A percentile compares a stretch with the other conserved stretches of the same genome.
Evolutionary conservation across 73 alveolate genomes (phyloP).

Genomic region (Symbiodinium pilosum): DNA sequence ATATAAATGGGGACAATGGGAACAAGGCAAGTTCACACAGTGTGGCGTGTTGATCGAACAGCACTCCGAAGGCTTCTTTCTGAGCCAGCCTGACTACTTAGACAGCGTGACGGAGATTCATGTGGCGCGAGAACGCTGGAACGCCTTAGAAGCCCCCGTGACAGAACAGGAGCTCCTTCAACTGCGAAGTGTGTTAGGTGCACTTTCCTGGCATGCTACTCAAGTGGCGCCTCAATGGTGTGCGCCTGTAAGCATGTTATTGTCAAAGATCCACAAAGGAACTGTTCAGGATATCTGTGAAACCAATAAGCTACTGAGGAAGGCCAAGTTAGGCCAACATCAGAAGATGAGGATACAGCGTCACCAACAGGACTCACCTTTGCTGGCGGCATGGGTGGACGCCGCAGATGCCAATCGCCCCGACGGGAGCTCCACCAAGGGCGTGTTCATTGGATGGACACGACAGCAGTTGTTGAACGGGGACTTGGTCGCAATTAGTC

Average conservation of each 20-base stretch:
- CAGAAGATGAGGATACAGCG: background rate
- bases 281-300: background rate
- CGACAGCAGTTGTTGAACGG: background rate
- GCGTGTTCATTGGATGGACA: background rate
- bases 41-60: background rate
- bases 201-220: slow-evolving; percentile 7
- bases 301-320: background rate
- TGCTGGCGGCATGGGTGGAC: background rate
- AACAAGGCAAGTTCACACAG: background rate
- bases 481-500: background rate
- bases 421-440: background rate
- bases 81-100: background rate
- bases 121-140: background rate
- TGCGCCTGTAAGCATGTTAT: background rate
- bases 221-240: slow-evolving; percentile 1
- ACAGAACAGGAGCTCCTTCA: background rate
- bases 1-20: background rate
- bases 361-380: too few species aligned
- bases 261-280: background rate
- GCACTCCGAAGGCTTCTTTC: background rate
- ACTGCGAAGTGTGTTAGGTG: slow-evolving; percentile 13
- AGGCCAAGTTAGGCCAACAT: background rate
- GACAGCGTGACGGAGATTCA: background rate
- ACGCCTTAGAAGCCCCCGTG: background rate
- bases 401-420: background rate